Base-by-base conservation (phyloP, 2,329 filamentous ascomycete genomes). In the Epichloe sibirici region DNA sequence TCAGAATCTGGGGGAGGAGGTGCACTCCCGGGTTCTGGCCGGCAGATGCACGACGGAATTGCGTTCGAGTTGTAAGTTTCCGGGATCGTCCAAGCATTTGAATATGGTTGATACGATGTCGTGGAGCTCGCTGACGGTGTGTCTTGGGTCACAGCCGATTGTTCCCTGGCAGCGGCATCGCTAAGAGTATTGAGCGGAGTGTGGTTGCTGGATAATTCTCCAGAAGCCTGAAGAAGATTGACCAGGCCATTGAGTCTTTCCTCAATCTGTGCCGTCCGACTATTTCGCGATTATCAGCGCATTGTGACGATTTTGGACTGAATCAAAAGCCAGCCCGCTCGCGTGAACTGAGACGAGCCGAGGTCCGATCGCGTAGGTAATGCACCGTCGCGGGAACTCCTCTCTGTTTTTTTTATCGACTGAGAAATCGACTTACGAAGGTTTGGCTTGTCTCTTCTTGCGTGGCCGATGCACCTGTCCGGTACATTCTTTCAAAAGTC, bases 401-500 rank as follows among this genome's bases (percentile, higher is more conserved):
- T 42, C 3, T 12, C 8, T 25, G 17, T 17, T 28, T 23, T 45
- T 6, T 23, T 4, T 45, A n/a, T 3, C 13, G 37, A n/a, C 37
- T 13, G 43, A 35, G 12, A 34, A n/a, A 45, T 15, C 23, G 21
- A 70, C 74, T 68, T 64, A 77, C 75, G 74, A 77, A 35, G 73
- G 71, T 54, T 73, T 76, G 37, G 65, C 66, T 35, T 73, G 70
- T 57, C 75, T 67, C 65, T 77, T 78, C 62, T 78, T 78, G 34
- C 75, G 68, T 3, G 73, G 73, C 25, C 69, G 70, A 57, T 75
- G 74, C 28, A 75, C 61, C 57, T 78, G 74, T 11, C 64, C 66
- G 0, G 66, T 62, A 54, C 75, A 78, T 37, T 71, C 68, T 55
- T 77, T 78, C 39, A 68, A 66, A 5, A 78, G 62, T 13, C 75